A percentile compares a stretch with the other conserved stretches of the same genome.
Conservation (phyloP, 2,329 filamentous ascomycete genomes). For the Pseudogymnoascus sp. region DNA sequence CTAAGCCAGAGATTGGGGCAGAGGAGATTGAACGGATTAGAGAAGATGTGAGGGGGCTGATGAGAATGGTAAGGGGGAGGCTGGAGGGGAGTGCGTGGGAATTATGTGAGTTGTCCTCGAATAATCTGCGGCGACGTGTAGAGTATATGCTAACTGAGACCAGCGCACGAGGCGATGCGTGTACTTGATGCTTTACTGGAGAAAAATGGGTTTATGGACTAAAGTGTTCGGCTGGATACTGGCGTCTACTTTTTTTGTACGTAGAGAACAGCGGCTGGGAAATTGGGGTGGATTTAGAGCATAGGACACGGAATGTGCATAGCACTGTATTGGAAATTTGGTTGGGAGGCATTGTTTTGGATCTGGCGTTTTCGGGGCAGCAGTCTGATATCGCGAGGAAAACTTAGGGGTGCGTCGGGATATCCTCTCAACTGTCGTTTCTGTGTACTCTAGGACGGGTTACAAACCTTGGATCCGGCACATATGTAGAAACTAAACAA, state of each 20-base stretch:
- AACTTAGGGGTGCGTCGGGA: neutral
- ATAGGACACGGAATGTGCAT: neutral
- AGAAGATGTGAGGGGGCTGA: neutral
- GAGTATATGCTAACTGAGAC: neutral
- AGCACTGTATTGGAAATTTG: neutral
- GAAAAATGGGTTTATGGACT: slow-evolving; percentile 11
- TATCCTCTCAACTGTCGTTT: neutral
- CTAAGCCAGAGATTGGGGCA: neutral
- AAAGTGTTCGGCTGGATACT: neutral
- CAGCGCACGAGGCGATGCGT: slow-evolving; percentile 9
- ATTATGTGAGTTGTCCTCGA: slow-evolving; percentile 6
- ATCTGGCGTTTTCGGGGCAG: neutral
- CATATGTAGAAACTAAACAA: neutral
- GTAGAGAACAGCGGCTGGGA: neutral
- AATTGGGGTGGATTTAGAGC: neutral
- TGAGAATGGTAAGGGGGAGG: slow-evolving; percentile 1
- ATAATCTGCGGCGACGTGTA: neutral
- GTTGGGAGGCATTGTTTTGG: neutral
- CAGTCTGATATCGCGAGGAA: neutral
- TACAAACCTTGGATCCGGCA: neutral
- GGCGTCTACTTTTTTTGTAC: neutral
- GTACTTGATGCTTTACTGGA: slow-evolving; percentile 10
- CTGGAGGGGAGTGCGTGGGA: slow-evolving; percentile 8
- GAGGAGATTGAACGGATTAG: slow-evolving; percentile 4
- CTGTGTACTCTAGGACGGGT: neutral